Conservation (phyloP, 2,329 filamentous ascomycete genomes). For the Curvularia sp. region DNA sequence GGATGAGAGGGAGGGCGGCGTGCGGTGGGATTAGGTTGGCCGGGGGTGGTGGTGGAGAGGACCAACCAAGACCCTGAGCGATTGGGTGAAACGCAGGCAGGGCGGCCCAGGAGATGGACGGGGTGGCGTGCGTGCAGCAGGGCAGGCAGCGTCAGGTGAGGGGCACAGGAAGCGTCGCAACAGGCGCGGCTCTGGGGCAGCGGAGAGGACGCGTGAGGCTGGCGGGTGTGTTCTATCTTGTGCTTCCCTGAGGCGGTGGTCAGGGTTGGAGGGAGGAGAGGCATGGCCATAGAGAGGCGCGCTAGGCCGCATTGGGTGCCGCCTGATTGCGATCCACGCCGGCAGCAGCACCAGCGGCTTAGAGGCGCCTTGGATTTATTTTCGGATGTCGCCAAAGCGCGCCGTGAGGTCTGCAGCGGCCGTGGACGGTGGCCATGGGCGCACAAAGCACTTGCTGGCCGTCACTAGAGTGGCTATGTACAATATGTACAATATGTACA, state of each 20-base stretch:
- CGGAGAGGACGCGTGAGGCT: constrained; percentile 3
- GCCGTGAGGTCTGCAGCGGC: too few species aligned
- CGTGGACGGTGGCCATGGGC: neutral
- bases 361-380: neutral
- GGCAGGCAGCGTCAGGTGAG: constrained; percentile 2
- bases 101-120: constrained; percentile 20
- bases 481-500: too few species aligned
- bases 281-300: constrained; percentile 6
- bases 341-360: constrained; percentile 15
- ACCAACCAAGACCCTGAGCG: constrained; percentile 32
- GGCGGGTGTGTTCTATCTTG: constrained; percentile 9
- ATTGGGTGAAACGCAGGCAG: constrained; percentile 39
- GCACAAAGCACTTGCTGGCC: constrained; percentile 2
- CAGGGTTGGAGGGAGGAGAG: constrained; percentile 16
- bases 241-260: constrained; percentile 20
- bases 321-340: constrained; percentile 17
- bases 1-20: constrained; percentile 11
- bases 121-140: constrained; percentile 8
- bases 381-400: neutral
- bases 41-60: constrained; percentile 16
- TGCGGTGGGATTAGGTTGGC: constrained; percentile 21
- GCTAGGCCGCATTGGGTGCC: constrained; percentile 18
- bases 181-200: constrained; percentile 3
- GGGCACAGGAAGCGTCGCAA: constrained; percentile 7
- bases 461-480: too few species aligned